Base-by-base conservation (phyloP, 192 early-diverging fungal genomes). In the Haplosporangium gracile region DNA sequence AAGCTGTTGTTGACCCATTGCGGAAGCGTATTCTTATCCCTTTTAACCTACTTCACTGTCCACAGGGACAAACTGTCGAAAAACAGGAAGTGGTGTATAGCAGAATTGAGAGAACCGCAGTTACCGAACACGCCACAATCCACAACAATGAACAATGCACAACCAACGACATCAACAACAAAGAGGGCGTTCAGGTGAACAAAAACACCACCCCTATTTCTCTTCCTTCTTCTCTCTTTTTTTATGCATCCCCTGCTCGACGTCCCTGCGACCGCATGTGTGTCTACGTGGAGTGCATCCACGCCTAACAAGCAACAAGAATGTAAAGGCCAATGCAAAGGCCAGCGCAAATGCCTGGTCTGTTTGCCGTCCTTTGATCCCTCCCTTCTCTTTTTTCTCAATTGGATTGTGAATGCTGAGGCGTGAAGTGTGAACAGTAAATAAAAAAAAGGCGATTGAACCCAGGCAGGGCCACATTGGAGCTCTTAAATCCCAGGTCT, bases 51-150 rank as follows among this genome's bases (percentile, higher is more conserved):
- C 11, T 65, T 29, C 51, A 20, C 13, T 65, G 60, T 65, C 60
- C 60, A 65, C 60, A 65, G 60, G 60, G 60, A 65, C 60, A 65
- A 65, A 65, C 60, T 65, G 26, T 26, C 60, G 10, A 65, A 26
- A 65, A 65, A 32, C n/a, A 32, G 60, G 1, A 32, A 13, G 29
- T 60, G 55, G 26, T 65, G 60, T 32, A 32, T 11, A 32, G 60
- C 29, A 65, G 4, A 65, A 26, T 4, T 29, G n/a, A 26, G n/a
- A 0, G n/a, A 63, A n/a, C 24, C 57, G 57, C 57, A 26, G n/a
- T 2, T 11, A 26, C 2, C n/a, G 26, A 63, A 29, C 57, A 63
- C 57, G 26, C 57, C 26, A 29, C 26, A 63, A 63, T 29, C n/a
- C 57, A 29, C 57, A 9, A 63, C 57, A 63, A 63, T 63, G 60